These are phyloP conservation scores for Lodderomyces elongisporus DNA, from an alignment of 1,139 yeast genomes.

Conservation along the genomic window DNA sequence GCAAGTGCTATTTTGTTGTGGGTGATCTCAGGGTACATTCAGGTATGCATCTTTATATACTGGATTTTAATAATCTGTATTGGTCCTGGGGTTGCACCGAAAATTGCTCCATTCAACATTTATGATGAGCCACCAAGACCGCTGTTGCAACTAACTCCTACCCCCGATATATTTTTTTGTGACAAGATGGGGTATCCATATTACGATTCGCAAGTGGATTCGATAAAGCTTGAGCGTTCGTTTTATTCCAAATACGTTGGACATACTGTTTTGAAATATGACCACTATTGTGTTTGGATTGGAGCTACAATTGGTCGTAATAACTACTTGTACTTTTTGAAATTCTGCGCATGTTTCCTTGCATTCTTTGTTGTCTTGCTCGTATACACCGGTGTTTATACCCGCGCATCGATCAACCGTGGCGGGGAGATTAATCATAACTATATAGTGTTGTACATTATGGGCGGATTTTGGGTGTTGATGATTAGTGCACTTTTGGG, in stretches of 20 bases:
- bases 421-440: constrained; percentile 38
- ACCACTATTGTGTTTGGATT: constrained; percentile 64
- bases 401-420: constrained; percentile 20
- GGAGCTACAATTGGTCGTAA: constrained; percentile 54
- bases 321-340: constrained; percentile 51
- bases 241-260: constrained; percentile 49
- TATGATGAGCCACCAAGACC: constrained; percentile 13
- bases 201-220: constrained; percentile 53
- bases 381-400: constrained; percentile 24
- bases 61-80: constrained; percentile 24
- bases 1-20: constrained; percentile 34
- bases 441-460: constrained; percentile 36
- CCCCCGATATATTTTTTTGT: constrained; percentile 53
- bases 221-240: constrained; percentile 49
- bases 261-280: constrained; percentile 52
- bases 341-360: constrained; percentile 36
- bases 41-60: constrained; percentile 23
- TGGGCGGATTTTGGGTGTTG: constrained; percentile 37
- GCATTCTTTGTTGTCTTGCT: constrained; percentile 25
- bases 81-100: constrained; percentile 35
- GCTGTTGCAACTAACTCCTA: constrained; percentile 12
- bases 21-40: constrained; percentile 26
- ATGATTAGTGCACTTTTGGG: constrained; percentile 35
- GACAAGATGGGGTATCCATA: constrained; percentile 57
- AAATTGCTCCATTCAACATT: constrained; percentile 24